These are phyloP conservation scores for Vaccinium macrocarpon DNA, from an alignment of 148 eudicot genomes.

Conservation along the genomic window DNA sequence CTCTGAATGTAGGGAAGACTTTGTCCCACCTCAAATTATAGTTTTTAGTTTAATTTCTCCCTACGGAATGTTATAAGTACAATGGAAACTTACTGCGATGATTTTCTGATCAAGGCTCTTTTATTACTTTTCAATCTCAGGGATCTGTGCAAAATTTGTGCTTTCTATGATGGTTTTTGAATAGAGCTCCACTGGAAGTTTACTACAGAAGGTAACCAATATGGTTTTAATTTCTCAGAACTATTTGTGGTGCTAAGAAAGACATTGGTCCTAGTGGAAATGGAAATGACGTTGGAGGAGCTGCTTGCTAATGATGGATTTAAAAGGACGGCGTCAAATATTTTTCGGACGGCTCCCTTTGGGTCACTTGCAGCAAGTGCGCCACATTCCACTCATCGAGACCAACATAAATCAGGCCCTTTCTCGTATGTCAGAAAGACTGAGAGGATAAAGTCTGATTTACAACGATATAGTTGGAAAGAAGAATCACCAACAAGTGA, in stretches of 20 bases:
- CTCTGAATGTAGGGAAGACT: not conserved
- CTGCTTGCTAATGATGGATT: constrained; percentile 55
- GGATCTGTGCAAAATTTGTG: not conserved
- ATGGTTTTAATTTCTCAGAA: constrained; percentile 1
- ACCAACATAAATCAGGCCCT: constrained; percentile 14
- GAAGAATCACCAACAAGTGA: constrained; percentile 24
- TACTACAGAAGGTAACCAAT: not conserved
- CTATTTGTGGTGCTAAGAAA: not conserved
- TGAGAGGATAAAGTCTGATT: constrained; percentile 35
- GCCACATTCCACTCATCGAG: constrained; percentile 19
- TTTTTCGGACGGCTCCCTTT: constrained; percentile 22
- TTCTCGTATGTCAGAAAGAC: constrained; percentile 24
- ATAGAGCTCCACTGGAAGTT: not conserved
- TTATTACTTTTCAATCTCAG: constrained; percentile 1
- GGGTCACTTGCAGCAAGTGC: constrained; percentile 17
- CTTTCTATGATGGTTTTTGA: not conserved
- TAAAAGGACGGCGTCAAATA: constrained; percentile 30
- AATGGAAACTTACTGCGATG: not conserved
- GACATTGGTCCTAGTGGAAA: constrained; percentile 16
- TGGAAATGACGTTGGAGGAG: constrained; percentile 53
- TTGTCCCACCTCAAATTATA: not conserved
- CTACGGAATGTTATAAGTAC: not conserved
- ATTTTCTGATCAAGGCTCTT: not conserved
- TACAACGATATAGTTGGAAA: constrained; percentile 12
- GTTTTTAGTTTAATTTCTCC: no score